A percentile compares a stretch with the other conserved stretches of the same genome.
Conservation (phyloP, 1,284 basidiomycete genomes). For the Megacollybia platyphylla region DNA sequence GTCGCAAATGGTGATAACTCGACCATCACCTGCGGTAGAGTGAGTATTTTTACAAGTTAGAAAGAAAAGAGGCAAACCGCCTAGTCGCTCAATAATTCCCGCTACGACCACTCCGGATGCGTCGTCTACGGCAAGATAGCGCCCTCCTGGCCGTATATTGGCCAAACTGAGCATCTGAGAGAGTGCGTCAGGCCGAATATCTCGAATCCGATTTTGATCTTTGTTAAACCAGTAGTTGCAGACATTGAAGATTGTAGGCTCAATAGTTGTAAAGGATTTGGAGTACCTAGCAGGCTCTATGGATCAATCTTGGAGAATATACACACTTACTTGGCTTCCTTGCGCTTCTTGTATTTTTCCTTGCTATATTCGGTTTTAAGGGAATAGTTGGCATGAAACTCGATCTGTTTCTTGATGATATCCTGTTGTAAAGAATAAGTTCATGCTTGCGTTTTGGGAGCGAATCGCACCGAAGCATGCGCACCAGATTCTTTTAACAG, state of each 20-base stretch:
- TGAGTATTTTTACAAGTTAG: neutral
- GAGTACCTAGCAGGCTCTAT: constrained; percentile 49
- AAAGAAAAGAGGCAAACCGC: constrained; percentile 34
- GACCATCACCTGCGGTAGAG: constrained; percentile 52
- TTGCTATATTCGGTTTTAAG: constrained; percentile 95
- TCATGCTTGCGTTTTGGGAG: constrained; percentile 1
- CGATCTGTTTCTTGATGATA: constrained; percentile 88
- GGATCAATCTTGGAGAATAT: constrained; percentile 1
- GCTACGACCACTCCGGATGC: constrained; percentile 85
- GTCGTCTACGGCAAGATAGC: constrained; percentile 87
- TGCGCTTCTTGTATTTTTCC: constrained; percentile 91
- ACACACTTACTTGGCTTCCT: constrained; percentile 77
- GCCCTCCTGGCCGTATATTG: constrained; percentile 77
- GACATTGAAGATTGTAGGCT: constrained; percentile 82
- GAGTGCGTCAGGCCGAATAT: constrained; percentile 80
- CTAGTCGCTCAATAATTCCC: constrained; percentile 77
- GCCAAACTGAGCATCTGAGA: constrained; percentile 80
- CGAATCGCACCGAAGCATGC: constrained; percentile 51
- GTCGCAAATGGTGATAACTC: constrained; percentile 79
- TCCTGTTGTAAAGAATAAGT: constrained; percentile 38
- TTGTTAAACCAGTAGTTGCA: constrained; percentile 84
- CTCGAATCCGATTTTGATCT: constrained; percentile 70
- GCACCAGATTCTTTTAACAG: constrained; percentile 65
- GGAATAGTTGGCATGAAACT: constrained; percentile 79
- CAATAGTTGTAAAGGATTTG: constrained; percentile 80